phyloP scores from a whole-genome alignment of 495 filamentous ascomycete genomes.

The Xylaria longipes region DNA sequence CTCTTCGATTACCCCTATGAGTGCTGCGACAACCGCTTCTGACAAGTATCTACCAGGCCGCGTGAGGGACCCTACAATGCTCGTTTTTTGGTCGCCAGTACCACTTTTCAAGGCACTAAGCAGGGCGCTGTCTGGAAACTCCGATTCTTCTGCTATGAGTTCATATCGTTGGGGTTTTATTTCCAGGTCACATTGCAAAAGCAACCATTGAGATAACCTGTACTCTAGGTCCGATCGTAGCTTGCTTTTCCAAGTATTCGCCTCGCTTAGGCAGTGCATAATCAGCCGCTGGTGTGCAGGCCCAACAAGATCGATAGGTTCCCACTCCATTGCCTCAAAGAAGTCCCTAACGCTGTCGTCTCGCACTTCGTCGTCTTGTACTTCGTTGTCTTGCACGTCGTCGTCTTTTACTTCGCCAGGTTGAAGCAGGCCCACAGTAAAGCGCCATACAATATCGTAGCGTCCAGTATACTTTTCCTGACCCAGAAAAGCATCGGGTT shows the following conservation, averaged over 20 bases:
- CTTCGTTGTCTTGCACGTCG: no score
- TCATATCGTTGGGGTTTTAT: background rate
- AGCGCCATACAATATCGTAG: slow-evolving; percentile 45
- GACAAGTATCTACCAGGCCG: no score
- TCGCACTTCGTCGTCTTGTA: no score
- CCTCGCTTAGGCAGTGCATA: background rate
- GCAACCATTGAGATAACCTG: background rate
- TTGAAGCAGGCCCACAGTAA: slow-evolving; percentile 41
- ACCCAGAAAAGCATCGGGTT: background rate
- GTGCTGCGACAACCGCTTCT: no score
- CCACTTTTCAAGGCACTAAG: no score
- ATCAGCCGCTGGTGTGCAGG: background rate
- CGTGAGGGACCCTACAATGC: no score
- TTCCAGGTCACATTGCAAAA: background rate
- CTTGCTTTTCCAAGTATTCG: background rate
- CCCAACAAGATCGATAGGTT: background rate
- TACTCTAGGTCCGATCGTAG: background rate
- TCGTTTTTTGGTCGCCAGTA: no score
- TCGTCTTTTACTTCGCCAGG: background rate
- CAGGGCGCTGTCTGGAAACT: background rate
- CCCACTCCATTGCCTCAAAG: background rate
- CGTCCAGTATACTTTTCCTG: slow-evolving; percentile 40
- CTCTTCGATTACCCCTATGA: no score
- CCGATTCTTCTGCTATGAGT: background rate
- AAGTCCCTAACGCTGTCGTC: no score